Evolutionary conservation across 2,329 filamentous ascomycete genomes (phyloP).

Genomic region (Thelonectria rubi): DNA sequence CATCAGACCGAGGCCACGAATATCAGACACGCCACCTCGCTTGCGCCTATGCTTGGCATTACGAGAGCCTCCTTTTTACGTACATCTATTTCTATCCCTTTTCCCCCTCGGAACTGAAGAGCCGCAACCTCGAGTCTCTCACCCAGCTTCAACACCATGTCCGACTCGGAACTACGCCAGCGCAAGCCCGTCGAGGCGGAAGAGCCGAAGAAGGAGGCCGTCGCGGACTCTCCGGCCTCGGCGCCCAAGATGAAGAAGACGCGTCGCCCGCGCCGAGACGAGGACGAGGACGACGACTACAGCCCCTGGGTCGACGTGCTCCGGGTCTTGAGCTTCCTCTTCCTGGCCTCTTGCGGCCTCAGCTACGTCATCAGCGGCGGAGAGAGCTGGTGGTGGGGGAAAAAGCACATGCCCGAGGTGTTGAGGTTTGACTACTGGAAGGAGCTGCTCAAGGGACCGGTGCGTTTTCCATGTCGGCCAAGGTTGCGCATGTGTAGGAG

Average conservation of each 20-base stretch:
- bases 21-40: conserved; percentile 34
- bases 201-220: conserved; percentile 38
- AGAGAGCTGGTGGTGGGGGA: conserved; percentile 74
- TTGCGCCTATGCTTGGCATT: conserved; percentile 4
- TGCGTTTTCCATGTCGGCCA: conserved; percentile 20
- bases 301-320: conserved; percentile 70
- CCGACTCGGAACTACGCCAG: conserved; percentile 54
- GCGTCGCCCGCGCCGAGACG: conserved; percentile 29
- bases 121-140: conserved; percentile 2
- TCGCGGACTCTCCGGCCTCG: conserved; percentile 42
- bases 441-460: conserved; percentile 42
- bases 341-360: conserved; percentile 72
- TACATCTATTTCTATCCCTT: neutral
- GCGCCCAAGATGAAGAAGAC: conserved; percentile 35
- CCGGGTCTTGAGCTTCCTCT: conserved; percentile 73
- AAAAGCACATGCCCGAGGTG: conserved; percentile 69
- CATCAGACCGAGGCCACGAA: conserved; percentile 20
- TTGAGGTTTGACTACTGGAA: conserved; percentile 66
- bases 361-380: conserved; percentile 81
- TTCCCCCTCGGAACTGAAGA: neutral
- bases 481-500: neutral
- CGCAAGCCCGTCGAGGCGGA: conserved; percentile 50
- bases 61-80: neutral
- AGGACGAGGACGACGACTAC: conserved; percentile 64
- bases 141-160: conserved; percentile 42